Evolutionary conservation across 2,329 filamentous ascomycete species (phyloP), one percentile per base, ranked within the genome.

Genomic region (Keithomyces neogunnii): DNA sequence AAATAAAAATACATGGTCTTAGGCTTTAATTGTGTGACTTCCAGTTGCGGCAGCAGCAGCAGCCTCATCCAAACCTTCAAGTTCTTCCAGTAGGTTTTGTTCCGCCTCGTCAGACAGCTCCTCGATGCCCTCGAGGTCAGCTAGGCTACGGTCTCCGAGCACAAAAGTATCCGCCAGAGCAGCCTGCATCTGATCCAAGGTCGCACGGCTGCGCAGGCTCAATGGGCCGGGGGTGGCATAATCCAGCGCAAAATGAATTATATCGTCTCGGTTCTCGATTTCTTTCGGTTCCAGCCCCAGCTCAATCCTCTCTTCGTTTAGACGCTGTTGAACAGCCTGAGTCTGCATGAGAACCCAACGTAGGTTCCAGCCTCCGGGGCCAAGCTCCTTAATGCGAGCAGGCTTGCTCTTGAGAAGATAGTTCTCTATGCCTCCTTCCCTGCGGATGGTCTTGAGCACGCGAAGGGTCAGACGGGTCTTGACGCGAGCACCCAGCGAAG

Each of bases 271-370:
- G 45, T 68, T 63, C 48, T 65, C 64, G 8, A 70, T 57, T 44
- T 65, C 60, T 55, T 61, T 66, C 13, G 69, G 68, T 48, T 66
- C 60, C 53, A 96, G 63, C 0, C 89, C 88, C 47, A 93, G 66
- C 26, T 72, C 72, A 52, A 74, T 70, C 54, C 89, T 75, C 72
- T 96, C 77, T 47, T 71, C 66, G 42, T 78, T 77, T 63, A 90
- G 88, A 57, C 80, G 74, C 58, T 78, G 77, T 66, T 84, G 82
- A 48, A 95, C 78, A 26, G 72, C 70, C 1, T 63, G 62, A 4
- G 84, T 90, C 72, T 92, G 88, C 85, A 96, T 89, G 55, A 99
- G 75, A 55, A 88, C 80, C 88, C 90, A 96, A 57, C 93, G 77
- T 62, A 99, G 72, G 60, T 85, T 82, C 93, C 93, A 99, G 5